phyloP scores from a whole-genome alignment of 768 basidiomycete species.

The Kwoniella pini region DNA sequence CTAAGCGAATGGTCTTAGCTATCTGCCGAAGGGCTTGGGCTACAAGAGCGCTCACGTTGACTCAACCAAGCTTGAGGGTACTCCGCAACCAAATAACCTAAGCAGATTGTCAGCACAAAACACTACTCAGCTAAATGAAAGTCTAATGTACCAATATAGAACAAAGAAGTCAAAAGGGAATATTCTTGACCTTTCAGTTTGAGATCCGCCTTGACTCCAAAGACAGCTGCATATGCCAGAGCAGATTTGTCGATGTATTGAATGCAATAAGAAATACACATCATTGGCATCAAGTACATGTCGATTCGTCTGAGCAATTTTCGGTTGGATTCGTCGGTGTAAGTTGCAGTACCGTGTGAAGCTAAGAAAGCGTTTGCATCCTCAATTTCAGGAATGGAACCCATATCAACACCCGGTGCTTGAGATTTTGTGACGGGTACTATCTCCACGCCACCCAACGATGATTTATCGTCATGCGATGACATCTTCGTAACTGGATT shows the following conservation, averaged over 20 bases:
- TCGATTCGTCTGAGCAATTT: conserved; percentile 9
- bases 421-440: not conserved
- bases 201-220: conserved; percentile 4
- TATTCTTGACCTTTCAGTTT: conserved; percentile 4
- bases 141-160: conserved; percentile 5
- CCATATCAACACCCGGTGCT: not conserved
- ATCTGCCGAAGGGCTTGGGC: no score
- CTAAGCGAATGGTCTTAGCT: no score
- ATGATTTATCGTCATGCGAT: not conserved
- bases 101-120: no score
- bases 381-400: conserved; percentile 1
- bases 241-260: conserved; percentile 13
- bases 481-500: not conserved
- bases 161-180: conserved; percentile 10
- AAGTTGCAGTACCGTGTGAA: not conserved
- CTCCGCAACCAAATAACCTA: conserved; percentile 11
- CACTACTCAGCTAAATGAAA: no score
- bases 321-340: conserved; percentile 10
- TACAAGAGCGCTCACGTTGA: conserved; percentile 1
- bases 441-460: not conserved
- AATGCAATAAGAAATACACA: conserved; percentile 15
- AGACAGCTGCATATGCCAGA: conserved; percentile 8
- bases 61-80: conserved; percentile 10
- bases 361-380: conserved; percentile 7
- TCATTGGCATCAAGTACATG: conserved; percentile 10